These are phyloP conservation scores for Hypsizygus ulmarius DNA, from an alignment of 1,284 basidiomycete genomes.

Conservation along the genomic window DNA sequence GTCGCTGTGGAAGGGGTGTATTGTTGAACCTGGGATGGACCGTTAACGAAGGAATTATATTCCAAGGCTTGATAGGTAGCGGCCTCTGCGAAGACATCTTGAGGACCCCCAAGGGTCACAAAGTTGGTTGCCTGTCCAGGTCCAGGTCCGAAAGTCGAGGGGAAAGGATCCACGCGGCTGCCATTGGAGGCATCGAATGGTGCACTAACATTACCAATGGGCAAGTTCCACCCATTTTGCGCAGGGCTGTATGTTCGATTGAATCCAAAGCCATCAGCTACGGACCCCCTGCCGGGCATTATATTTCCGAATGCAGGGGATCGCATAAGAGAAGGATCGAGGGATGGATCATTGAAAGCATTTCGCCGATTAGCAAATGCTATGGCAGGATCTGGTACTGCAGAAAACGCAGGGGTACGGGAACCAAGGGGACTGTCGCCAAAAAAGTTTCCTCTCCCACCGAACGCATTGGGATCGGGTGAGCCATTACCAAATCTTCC, in stretches of 20 bases:
- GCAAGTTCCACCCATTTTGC: constrained; percentile 14
- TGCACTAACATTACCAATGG: constrained; percentile 3
- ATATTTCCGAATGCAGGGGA: constrained; percentile 32
- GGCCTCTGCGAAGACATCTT: constrained; percentile 17
- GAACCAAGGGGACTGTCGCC: constrained; percentile 30
- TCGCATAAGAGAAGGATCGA: constrained; percentile 31
- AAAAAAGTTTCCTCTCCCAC: constrained; percentile 44
- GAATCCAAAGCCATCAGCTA: constrained; percentile 43
- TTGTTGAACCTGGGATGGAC: constrained; percentile 17
- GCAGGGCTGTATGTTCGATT: constrained; percentile 31
- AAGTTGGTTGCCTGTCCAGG: constrained; percentile 12
- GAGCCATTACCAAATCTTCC: constrained; percentile 63
- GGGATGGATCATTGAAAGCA: constrained; percentile 32
- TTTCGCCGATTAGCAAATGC: constrained; percentile 31
- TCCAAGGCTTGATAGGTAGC: constrained; percentile 15
- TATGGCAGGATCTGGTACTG: constrained; percentile 29
- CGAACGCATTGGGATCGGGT: constrained; percentile 61
- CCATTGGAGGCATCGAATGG: constrained; percentile 14
- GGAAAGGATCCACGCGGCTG: constrained; percentile 13
- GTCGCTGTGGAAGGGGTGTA: constrained; percentile 17
- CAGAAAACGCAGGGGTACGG: constrained; percentile 22
- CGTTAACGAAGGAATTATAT: constrained; percentile 17
- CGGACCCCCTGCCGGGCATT: constrained; percentile 32
- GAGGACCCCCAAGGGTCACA: constrained; percentile 14
- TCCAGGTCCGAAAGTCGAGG: constrained; percentile 14